A percentile compares a stretch with the other conserved stretches of the same genome.
phyloP scores from a whole-genome alignment of 148 eudicot genomes.

The Cornus kousa region DNA sequence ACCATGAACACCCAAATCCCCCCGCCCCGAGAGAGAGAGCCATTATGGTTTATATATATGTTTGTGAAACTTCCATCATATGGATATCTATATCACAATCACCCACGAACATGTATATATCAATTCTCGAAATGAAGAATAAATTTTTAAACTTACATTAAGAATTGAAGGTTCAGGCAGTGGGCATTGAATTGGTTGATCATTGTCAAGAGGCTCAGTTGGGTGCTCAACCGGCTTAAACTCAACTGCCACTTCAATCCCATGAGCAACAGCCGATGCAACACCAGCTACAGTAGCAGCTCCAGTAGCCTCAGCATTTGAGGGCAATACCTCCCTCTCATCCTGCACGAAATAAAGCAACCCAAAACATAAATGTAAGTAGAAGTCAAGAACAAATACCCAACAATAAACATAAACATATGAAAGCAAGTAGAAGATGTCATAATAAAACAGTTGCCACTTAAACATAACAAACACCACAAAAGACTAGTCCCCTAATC shows the following conservation, averaged over 20 bases:
- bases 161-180: conserved; percentile 88
- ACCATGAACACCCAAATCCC: not conserved
- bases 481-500: not conserved
- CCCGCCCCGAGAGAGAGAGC: not conserved
- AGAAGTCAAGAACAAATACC: conserved; percentile 7
- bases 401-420: not conserved
- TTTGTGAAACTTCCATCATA: not conserved
- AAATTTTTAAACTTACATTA: conserved; percentile 52
- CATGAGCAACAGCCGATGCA: conserved; percentile 37
- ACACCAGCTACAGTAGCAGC: conserved; percentile 23
- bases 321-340: conserved; percentile 41
- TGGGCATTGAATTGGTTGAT: conserved; percentile 82
- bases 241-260: conserved; percentile 62
- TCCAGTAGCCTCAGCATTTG: conserved; percentile 32
- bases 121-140: not conserved
- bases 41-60: not conserved
- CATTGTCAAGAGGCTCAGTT: conserved; percentile 68
- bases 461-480: not conserved
- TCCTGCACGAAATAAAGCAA: conserved; percentile 36
- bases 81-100: not conserved
- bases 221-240: conserved; percentile 92
- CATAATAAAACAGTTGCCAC: not conserved
- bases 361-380: not conserved
- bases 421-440: not conserved
- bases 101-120: not conserved